Base-by-base conservation (phyloP, 257 asterid genomes). In the Echium plantagineum region DNA sequence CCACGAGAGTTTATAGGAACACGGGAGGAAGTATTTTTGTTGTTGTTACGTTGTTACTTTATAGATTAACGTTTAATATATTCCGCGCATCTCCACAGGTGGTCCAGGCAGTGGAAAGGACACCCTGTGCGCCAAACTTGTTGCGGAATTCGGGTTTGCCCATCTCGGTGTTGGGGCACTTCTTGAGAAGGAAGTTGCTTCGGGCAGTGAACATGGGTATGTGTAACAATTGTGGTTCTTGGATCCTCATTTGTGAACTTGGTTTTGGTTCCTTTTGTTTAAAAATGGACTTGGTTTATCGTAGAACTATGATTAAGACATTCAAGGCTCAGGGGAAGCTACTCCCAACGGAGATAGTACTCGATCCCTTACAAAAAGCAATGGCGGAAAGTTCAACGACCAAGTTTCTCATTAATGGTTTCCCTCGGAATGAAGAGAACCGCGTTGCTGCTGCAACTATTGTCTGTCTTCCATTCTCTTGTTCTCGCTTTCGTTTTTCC, bases 401-500 rank as follows among this genome's bases (percentile, higher is more conserved):
- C 79, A 84, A 79, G 63, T 79, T 84, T 64, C 93, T 81, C 24
- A 81, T 84, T 30, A 85, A 84, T 47, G 88, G 93, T 52, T 81
- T 83, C 69, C 93, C 93, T 52, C 85, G 86, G 28, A 79, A 77
- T 62, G 82, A 78, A 72, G 93, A 84, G 81, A 84, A 84, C 65
- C 84, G 85, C 58, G 75, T 67, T 15, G 81, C 83, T 35, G 4
- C 30, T 2, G 30, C 30, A 2, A 26, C 30, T 26, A 26, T 26
- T 26, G n/a, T n/a, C n/a, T n/a, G n/a, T n/a, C n/a, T n/a, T n/a
- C n/a, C n/a, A n/a, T n/a, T n/a, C n/a, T n/a, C n/a, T n/a, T n/a
- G n/a, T n/a, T n/a, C n/a, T n/a, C n/a, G n/a, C n/a, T n/a, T n/a
- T n/a, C n/a, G n/a, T n/a, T n/a, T n/a, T n/a, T n/a, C n/a, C n/a